A percentile compares a stretch with the other conserved stretches of the same genome.
phyloP scores from a whole-genome alignment of 352 stramenopile species.

The Pythium aquatile region DNA sequence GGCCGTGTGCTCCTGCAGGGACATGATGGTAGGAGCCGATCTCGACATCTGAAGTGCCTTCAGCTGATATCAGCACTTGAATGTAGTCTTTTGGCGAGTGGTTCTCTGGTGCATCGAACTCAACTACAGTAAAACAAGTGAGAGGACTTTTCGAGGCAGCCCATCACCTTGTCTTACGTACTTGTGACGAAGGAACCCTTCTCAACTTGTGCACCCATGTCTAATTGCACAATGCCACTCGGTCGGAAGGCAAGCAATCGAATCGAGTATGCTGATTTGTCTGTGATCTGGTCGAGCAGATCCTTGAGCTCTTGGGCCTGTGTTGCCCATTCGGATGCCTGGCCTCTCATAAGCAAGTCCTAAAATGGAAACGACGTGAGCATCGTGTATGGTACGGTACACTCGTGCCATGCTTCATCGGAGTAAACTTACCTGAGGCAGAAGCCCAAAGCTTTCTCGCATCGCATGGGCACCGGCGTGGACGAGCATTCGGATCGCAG shows the following conservation, averaged over 20 bases:
- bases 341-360: constrained; percentile 68
- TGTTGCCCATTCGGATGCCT: constrained; percentile 64
- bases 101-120: constrained; percentile 75
- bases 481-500: constrained; percentile 74
- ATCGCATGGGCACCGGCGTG: constrained; percentile 65
- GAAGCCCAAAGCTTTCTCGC: constrained; percentile 65
- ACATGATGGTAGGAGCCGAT: constrained; percentile 81
- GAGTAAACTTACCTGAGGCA: constrained; percentile 54
- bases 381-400: neutral
- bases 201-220: constrained; percentile 82
- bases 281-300: constrained; percentile 60
- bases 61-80: constrained; percentile 74
- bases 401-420: neutral
- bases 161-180: constrained; percentile 27
- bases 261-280: constrained; percentile 63
- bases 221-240: constrained; percentile 79
- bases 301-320: constrained; percentile 78
- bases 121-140: constrained; percentile 42
- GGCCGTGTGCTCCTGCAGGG: constrained; percentile 51
- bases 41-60: constrained; percentile 70
- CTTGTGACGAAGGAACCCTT: constrained; percentile 81
- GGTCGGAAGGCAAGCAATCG: constrained; percentile 77
- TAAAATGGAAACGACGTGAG: constrained; percentile 13
- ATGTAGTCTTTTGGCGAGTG: constrained; percentile 88
- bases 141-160: neutral